phyloP scores from a whole-genome alignment of 2,329 filamentous ascomycete genomes.

The Penicillium sp. region DNA sequence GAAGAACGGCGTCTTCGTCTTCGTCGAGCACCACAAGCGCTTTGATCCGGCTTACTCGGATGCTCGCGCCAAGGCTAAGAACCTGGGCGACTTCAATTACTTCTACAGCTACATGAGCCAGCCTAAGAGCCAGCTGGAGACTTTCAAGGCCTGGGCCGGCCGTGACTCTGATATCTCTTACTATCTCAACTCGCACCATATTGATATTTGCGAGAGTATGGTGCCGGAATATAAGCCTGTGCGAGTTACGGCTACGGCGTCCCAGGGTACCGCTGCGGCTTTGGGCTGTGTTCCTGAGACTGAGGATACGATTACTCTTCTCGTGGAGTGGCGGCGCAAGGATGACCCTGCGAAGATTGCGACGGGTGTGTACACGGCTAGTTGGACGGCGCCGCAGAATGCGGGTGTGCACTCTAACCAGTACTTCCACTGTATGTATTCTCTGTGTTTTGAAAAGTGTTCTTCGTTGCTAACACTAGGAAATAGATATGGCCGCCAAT shows the following conservation, averaged over 20 bases:
- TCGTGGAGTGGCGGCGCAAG: slow-evolving; percentile 85
- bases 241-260: slow-evolving; percentile 77
- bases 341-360: slow-evolving; percentile 71
- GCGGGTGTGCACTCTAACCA: slow-evolving; percentile 96
- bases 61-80: slow-evolving; percentile 74
- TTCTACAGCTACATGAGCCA: slow-evolving; percentile 98
- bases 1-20: slow-evolving; percentile 82
- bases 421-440: slow-evolving; percentile 77
- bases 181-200: slow-evolving; percentile 93
- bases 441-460: neutral
- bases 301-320: slow-evolving; percentile 89
- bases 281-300: slow-evolving; percentile 80
- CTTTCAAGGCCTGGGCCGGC: slow-evolving; percentile 93
- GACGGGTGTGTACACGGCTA: slow-evolving; percentile 89
- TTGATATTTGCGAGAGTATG: slow-evolving; percentile 93
- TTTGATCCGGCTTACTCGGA: slow-evolving; percentile 93
- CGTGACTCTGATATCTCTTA: slow-evolving; percentile 92
- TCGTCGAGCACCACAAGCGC: slow-evolving; percentile 95
- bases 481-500: slow-evolving; percentile 70
- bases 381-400: slow-evolving; percentile 90
- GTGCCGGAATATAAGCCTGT: slow-evolving; percentile 79
- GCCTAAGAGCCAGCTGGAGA: slow-evolving; percentile 87
- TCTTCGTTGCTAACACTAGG: slow-evolving; percentile 3
- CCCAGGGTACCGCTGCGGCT: slow-evolving; percentile 75
- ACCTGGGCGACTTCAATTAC: slow-evolving; percentile 94